phyloP scores from a whole-genome alignment of 495 filamentous ascomycete genomes.

The Lineolata rhizophorae region DNA sequence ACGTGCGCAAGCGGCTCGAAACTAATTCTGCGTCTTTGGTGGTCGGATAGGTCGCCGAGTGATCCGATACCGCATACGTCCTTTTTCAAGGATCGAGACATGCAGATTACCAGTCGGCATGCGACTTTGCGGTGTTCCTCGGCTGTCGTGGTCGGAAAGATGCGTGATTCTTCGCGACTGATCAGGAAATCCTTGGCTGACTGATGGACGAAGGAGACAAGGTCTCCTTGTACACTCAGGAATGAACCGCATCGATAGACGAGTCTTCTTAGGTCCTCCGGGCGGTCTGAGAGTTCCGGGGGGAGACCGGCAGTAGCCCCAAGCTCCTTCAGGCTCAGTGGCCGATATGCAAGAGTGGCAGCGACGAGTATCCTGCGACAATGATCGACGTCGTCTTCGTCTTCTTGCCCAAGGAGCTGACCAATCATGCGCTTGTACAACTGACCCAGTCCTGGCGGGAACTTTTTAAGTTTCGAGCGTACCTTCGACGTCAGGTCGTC shows the following conservation, averaged over 20 bases:
- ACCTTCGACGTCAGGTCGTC: constrained; percentile 1
- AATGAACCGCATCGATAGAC: constrained; percentile 6
- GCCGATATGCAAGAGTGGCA: constrained; percentile 3
- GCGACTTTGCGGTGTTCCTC: background rate
- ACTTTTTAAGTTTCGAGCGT: constrained; percentile 2
- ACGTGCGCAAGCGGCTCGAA: background rate
- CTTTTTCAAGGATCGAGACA: background rate
- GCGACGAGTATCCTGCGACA: constrained; percentile 3
- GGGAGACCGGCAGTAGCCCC: background rate
- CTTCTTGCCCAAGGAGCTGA: constrained; percentile 11
- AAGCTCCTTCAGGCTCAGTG: constrained; percentile 3
- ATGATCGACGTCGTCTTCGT: constrained; percentile 11
- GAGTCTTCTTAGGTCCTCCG: constrained; percentile 1
- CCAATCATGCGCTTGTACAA: constrained; percentile 17
- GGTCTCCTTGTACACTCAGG: constrained; percentile 1
- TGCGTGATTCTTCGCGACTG: background rate
- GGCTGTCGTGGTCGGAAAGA: background rate
- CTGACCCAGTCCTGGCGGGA: constrained; percentile 14
- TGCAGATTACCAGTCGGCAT: background rate
- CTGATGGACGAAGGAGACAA: constrained; percentile 4
- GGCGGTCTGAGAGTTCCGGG: constrained; percentile 1
- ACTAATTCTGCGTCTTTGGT: background rate
- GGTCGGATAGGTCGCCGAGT: background rate
- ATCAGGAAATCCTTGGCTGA: constrained; percentile 5
- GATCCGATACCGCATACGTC: background rate